A percentile compares a stretch with the other conserved stretches of the same genome.
These are phyloP conservation scores for Paraphaeosphaeria sporulosa DNA, from an alignment of 2,329 filamentous ascomycete species.

Conservation along the genomic window DNA sequence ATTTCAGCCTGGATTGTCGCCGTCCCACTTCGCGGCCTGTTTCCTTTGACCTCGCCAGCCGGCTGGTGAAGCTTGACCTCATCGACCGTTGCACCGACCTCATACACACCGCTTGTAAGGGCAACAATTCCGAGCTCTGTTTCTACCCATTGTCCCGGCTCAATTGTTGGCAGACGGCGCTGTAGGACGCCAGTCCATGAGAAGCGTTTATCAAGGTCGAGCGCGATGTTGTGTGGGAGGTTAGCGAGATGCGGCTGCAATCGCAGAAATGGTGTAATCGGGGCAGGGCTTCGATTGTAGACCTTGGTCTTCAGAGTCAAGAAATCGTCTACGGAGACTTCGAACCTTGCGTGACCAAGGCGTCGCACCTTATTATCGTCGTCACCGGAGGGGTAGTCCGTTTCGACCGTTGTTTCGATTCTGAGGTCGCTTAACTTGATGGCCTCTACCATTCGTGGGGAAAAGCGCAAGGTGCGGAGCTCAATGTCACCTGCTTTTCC, in stretches of 20 bases:
- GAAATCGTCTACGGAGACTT: conserved; percentile 67
- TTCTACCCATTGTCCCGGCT: conserved; percentile 65
- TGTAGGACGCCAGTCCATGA: conserved; percentile 88
- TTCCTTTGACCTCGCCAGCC: conserved; percentile 25
- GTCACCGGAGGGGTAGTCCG: conserved; percentile 23
- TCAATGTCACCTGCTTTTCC: conserved; percentile 74
- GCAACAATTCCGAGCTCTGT: conserved; percentile 75
- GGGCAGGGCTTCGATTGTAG: conserved; percentile 73
- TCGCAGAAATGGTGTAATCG: conserved; percentile 76
- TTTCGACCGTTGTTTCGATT: conserved; percentile 62
- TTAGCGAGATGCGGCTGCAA: conserved; percentile 79
- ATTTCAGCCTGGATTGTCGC: conserved; percentile 36
- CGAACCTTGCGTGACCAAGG: conserved; percentile 56
- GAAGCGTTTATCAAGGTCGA: conserved; percentile 83
- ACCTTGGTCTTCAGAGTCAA: conserved; percentile 74
- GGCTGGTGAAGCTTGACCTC: conserved; percentile 67
- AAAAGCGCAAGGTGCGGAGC: conserved; percentile 76
- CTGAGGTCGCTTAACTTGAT: conserved; percentile 79
- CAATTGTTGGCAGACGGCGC: conserved; percentile 70
- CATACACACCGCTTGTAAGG: conserved; percentile 82
- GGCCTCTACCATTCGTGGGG: conserved; percentile 80
- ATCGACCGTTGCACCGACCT: conserved; percentile 81
- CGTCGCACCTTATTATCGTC: conserved; percentile 38
- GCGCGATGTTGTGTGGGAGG: conserved; percentile 73
- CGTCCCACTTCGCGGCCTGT: conserved; percentile 33